Evolutionary conservation across 2,329 filamentous ascomycete genomes (phyloP).

Genomic region (Ciborinia camelliae): DNA sequence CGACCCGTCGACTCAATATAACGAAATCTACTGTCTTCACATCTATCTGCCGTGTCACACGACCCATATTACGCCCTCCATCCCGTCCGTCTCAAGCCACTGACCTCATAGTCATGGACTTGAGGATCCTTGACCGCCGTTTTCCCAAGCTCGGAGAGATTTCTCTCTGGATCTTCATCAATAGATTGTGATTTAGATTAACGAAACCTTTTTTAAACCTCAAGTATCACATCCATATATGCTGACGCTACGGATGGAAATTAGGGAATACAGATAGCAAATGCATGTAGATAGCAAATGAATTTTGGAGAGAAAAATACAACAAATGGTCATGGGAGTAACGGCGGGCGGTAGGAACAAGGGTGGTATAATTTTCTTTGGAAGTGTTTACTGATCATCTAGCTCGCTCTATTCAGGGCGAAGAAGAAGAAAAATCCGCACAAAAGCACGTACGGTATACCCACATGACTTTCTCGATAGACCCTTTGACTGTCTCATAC

Average conservation of each 20-base stretch:
- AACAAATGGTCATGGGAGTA: neutral
- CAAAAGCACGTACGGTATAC: neutral
- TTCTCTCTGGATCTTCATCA: neutral
- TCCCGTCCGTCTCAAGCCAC: neutral
- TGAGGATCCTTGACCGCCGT: constrained; percentile 6
- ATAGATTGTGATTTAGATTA: constrained; percentile 3
- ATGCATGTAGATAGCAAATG: neutral
- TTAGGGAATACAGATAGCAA: neutral
- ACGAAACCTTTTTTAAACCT: neutral
- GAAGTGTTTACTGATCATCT: neutral
- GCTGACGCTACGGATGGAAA: neutral
- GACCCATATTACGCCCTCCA: neutral
- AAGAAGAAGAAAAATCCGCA: neutral
- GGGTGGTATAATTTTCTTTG: neutral
- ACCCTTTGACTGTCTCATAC: neutral
- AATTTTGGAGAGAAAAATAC: neutral
- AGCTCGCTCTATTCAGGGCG: constrained; percentile 2
- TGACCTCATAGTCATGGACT: neutral
- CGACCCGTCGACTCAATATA: neutral
- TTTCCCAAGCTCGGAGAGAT: constrained; percentile 5
- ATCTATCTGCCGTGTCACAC: neutral
- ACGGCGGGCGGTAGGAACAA: neutral
- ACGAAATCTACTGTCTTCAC: neutral
- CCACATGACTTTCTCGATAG: neutral
- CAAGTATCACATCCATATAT: neutral